Base-by-base conservation (phyloP, 352 stramenopile species). In the Phytophthora crassamura region DNA sequence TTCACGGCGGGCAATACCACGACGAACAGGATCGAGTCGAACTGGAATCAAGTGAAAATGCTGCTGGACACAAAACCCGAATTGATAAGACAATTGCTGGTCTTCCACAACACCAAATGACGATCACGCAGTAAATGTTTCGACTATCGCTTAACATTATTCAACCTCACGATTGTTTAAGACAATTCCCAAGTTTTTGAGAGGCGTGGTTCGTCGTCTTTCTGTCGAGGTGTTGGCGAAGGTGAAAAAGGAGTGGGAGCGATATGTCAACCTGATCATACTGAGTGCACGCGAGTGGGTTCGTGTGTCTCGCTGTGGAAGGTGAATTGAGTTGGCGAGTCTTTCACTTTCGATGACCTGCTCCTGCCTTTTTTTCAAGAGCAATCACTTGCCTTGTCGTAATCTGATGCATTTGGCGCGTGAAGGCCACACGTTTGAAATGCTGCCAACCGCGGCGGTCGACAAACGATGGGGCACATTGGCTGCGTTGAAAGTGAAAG, bases 221-320 rank as follows among this genome's bases (percentile, higher is more conserved):
- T 48, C 47, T 25, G 8, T 30, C 1, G 33, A 54, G 1, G 22
- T 54, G 4, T 34, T 66, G 9, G 15, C 14, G 15, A 53, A 47
- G 18, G 30, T 66, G 57, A 66, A 59, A 43, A 45, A 32, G 15
- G 53, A 57, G n/a, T 67, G 51, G 60, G 61, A 78, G 1, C 43
- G 38, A 22, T 77, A 16, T 22, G 65, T 52, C 10, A 80, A 56
- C 22, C 59, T 51, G 56, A 35, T 1, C 61, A 28, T 9, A 42
- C 18, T 69, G 64, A n/a, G 66, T 63, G 45, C 69, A 67, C 42
- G 32, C 58, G 22, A 74, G 71, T 57, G 38, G 62, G 36, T 7
- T 43, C 16, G 72, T 28, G 33, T 40, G 14, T 48, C 41, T 55
- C 55, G 14, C 9, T 3, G 9, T 66, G 47, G 58, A 65, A 51